phyloP scores from a whole-genome alignment of 371 early-diverging fungal genomes.

The Lichtheimia corymbifera region DNA sequence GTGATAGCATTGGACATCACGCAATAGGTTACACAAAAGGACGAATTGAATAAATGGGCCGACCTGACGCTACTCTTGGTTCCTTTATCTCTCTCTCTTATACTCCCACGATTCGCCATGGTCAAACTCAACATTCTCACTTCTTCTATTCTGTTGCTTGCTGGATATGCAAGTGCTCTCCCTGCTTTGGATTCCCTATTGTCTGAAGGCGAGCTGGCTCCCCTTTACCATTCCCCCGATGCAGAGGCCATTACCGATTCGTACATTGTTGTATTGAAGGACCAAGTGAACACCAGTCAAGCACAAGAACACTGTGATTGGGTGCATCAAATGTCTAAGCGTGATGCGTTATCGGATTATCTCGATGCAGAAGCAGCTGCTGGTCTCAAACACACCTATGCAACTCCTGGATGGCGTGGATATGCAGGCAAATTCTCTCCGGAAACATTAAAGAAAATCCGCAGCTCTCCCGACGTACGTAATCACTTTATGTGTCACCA shows the following conservation, averaged over 20 bases:
- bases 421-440: conserved; percentile 80
- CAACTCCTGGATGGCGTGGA: conserved; percentile 72
- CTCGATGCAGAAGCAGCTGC: conserved; percentile 25
- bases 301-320: conserved; percentile 34
- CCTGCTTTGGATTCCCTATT: conserved; percentile 9
- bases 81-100: too few species aligned
- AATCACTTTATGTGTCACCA: not conserved
- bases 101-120: conserved; percentile 1
- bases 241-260: conserved; percentile 71
- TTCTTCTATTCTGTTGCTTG: conserved; percentile 20
- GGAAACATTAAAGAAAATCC: conserved; percentile 68
- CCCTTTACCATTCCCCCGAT: conserved; percentile 63
- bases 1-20: too few species aligned
- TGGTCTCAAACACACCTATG: conserved; percentile 77
- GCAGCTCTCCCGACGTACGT: conserved; percentile 53
- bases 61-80: too few species aligned
- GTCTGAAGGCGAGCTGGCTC: conserved; percentile 43
- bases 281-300: conserved; percentile 37
- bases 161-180: conserved; percentile 12
- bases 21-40: too few species aligned
- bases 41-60: too few species aligned
- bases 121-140: conserved; percentile 19
- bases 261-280: conserved; percentile 87
- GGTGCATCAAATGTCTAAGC: conserved; percentile 24
- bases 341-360: conserved; percentile 8